Conservation (phyloP, 441 rosid genomes). For the Corymbia citriodora region DNA sequence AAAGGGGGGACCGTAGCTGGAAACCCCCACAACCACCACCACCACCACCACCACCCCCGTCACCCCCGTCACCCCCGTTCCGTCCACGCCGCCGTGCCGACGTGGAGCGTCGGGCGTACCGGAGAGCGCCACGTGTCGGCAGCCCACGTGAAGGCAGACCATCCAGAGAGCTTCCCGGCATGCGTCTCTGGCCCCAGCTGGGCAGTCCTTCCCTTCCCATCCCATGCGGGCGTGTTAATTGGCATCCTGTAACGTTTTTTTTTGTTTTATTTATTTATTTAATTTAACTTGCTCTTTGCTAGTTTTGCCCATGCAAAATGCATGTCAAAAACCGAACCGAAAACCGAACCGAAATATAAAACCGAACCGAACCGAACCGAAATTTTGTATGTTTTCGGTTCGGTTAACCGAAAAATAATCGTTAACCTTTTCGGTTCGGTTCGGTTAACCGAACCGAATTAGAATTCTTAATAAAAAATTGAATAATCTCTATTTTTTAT, state of each 20-base stretch:
- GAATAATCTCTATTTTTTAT: no score
- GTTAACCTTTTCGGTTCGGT: no score
- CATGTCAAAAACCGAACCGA: no score
- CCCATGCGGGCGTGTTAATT: neutral
- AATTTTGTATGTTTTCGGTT: no score
- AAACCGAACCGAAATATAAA: no score
- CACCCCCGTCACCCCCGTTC: neutral
- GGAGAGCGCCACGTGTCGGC: conserved; percentile 16
- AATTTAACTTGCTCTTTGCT: neutral
- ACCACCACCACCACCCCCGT: neutral
- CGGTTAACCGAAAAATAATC: no score
- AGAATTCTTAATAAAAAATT: no score
- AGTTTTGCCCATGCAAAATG: neutral
- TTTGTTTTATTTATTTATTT: neutral
- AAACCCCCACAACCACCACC: neutral
- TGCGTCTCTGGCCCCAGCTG: conserved; percentile 17
- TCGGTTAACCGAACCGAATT: no score
- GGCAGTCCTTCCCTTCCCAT: conserved; percentile 4
- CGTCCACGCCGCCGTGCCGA: neutral
- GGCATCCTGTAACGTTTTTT: neutral
- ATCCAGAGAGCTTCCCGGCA: conserved; percentile 22
- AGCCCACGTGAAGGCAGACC: conserved; percentile 21
- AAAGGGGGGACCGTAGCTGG: neutral
- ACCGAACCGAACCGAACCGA: no score
- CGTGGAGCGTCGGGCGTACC: neutral